Percentiles rank a stretch among this genome's conserved stretches.
Evolutionary conservation across 1,139 yeast species (phyloP).

Genomic region (Candida gigantensis): DNA sequence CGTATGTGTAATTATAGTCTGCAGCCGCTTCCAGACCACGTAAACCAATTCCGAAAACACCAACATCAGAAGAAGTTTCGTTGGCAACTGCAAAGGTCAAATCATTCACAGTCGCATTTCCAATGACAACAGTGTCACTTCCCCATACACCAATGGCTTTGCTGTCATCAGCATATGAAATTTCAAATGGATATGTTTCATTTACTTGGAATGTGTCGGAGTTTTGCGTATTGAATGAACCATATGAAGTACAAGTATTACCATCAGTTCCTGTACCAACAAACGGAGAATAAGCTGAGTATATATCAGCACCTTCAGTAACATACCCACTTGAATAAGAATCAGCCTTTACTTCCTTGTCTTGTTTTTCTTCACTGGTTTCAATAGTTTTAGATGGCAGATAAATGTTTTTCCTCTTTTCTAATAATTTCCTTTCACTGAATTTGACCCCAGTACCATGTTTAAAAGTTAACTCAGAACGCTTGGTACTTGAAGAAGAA

Average conservation of each 20-base stretch:
- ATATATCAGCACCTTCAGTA: slow-evolving; percentile 9
- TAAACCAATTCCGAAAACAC: slow-evolving; percentile 59
- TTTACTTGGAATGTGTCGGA: slow-evolving; percentile 37
- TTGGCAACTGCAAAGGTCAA: slow-evolving; percentile 58
- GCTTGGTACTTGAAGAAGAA: slow-evolving; percentile 7
- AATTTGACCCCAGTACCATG: slow-evolving; percentile 10
- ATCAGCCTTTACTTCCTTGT: neutral
- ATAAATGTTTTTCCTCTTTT: neutral
- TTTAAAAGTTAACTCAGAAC: slow-evolving; percentile 3
- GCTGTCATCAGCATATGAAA: slow-evolving; percentile 64
- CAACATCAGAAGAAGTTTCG: slow-evolving; percentile 41
- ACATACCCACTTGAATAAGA: slow-evolving; percentile 8
- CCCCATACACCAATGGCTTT: slow-evolving; percentile 65
- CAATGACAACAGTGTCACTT: slow-evolving; percentile 42
- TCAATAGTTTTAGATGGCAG: slow-evolving; percentile 1
- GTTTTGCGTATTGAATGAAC: slow-evolving; percentile 38
- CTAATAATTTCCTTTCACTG: slow-evolving; percentile 4
- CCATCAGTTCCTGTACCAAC: slow-evolving; percentile 6
- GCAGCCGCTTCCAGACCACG: slow-evolving; percentile 49
- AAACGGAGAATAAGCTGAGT: slow-evolving; percentile 6
- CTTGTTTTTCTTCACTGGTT: slow-evolving; percentile 1
- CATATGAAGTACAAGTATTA: slow-evolving; percentile 36
- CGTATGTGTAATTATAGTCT: slow-evolving; percentile 22
- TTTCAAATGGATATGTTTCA: slow-evolving; percentile 38
- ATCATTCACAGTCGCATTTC: slow-evolving; percentile 38